Conservation (phyloP, 805 yeast genomes). For the Starmerella stellata region DNA sequence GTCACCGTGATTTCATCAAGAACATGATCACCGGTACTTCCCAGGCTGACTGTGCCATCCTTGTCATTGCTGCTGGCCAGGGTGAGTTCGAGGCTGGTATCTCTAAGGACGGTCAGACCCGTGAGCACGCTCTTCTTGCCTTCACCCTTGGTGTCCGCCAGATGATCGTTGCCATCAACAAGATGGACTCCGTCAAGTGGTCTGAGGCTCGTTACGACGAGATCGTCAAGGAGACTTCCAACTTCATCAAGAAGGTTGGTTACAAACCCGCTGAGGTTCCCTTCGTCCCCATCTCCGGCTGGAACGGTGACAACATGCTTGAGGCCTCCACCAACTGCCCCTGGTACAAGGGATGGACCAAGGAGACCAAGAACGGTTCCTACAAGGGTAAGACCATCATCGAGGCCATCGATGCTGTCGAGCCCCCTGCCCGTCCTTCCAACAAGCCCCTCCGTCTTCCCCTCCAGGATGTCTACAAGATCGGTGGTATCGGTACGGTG, state of each 20-base stretch:
- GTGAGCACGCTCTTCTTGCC: slow-evolving; percentile 85
- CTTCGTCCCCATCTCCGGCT: slow-evolving; percentile 82
- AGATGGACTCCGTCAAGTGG: slow-evolving; percentile 91
- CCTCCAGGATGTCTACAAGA: slow-evolving; percentile 82
- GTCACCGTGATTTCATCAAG: slow-evolving; percentile 92
- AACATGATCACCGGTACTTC: slow-evolving; percentile 92
- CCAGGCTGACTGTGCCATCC: slow-evolving; percentile 82
- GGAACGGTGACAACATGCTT: slow-evolving; percentile 89
- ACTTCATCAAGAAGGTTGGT: slow-evolving; percentile 98
- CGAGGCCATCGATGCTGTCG: slow-evolving; percentile 71
- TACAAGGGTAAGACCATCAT: slow-evolving; percentile 64
- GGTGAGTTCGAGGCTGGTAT: slow-evolving; percentile 95
- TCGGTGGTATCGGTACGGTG: slow-evolving; percentile 82
- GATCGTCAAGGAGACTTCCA: slow-evolving; percentile 99
- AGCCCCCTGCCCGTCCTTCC: slow-evolving; percentile 64
- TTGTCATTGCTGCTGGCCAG: slow-evolving; percentile 78
- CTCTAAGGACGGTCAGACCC: slow-evolving; percentile 87
- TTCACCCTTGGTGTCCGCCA: slow-evolving; percentile 77
- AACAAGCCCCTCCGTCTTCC: slow-evolving; percentile 81
- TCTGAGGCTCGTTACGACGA: slow-evolving; percentile 68
- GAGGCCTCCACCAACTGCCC: slow-evolving; percentile 66
- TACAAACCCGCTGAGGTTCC: slow-evolving; percentile 97
- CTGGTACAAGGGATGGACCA: slow-evolving; percentile 77
- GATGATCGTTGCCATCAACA: slow-evolving; percentile 79
- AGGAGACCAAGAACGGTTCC: slow-evolving; percentile 57